phyloP scores from a whole-genome alignment of 352 stramenopile species.

The Globisporangium megalacanthum region DNA sequence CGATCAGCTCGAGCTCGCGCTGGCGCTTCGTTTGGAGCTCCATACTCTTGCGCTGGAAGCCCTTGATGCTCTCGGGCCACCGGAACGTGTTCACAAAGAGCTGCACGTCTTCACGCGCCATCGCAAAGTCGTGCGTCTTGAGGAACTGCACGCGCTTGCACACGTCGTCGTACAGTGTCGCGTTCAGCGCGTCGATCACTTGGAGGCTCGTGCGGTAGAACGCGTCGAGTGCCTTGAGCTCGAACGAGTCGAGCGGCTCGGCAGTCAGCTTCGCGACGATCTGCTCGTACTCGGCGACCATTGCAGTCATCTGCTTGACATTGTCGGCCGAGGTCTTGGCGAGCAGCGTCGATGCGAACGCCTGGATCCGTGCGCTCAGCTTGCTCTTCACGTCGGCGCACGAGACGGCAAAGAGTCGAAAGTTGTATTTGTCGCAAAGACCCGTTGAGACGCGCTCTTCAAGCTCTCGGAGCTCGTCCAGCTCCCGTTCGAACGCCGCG shows the following conservation, averaged over 20 bases:
- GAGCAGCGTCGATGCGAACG: conserved; percentile 60
- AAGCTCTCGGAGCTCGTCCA: conserved; percentile 42
- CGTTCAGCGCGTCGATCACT: conserved; percentile 64
- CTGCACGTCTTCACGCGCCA: conserved; percentile 87
- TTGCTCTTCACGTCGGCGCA: conserved; percentile 86
- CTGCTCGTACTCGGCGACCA: conserved; percentile 85
- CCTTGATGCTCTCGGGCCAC: conserved; percentile 90
- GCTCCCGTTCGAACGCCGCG: conserved; percentile 36
- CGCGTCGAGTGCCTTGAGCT: conserved; percentile 85
- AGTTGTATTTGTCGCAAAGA: conserved; percentile 86
- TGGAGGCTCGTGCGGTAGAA: conserved; percentile 79
- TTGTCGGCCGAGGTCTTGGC: conserved; percentile 86
- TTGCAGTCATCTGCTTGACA: conserved; percentile 73
- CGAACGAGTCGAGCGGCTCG: conserved; percentile 86
- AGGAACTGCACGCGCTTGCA: conserved; percentile 84
- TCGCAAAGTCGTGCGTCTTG: conserved; percentile 82
- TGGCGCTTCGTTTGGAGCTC: conserved; percentile 89
- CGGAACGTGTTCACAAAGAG: conserved; percentile 88
- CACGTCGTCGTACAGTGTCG: conserved; percentile 72
- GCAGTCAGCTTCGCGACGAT: conserved; percentile 84
- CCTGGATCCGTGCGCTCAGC: conserved; percentile 70
- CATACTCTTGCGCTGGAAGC: conserved; percentile 88
- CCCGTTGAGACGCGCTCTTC: conserved; percentile 37
- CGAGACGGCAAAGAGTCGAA: conserved; percentile 86
- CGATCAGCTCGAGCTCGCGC: conserved; percentile 84